Conservation (phyloP, 768 basidiomycete species). For the Zangia roseola region DNA sequence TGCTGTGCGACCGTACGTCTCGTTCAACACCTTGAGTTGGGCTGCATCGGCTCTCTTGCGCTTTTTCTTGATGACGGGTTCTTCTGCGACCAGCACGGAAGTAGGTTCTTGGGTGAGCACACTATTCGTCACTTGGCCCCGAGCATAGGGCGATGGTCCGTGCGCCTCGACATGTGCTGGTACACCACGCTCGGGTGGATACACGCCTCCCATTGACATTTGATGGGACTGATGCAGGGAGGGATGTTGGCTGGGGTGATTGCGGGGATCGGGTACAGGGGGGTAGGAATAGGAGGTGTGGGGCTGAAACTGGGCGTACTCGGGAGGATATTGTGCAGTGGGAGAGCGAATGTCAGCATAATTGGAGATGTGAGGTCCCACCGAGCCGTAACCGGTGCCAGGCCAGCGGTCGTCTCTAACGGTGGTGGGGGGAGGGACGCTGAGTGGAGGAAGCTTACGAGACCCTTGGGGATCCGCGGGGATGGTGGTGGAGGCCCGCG, state of each 20-base stretch:
- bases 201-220: slow-evolving; percentile 26
- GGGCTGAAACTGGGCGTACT: slow-evolving; percentile 48
- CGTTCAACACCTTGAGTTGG: slow-evolving; percentile 79
- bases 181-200: slow-evolving; percentile 34
- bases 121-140: slow-evolving; percentile 32
- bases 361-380: slow-evolving; percentile 36
- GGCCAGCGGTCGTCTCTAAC: slow-evolving; percentile 52
- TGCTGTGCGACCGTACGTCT: slow-evolving; percentile 76
- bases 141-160: slow-evolving; percentile 53
- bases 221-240: slow-evolving; percentile 31
- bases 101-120: slow-evolving; percentile 34
- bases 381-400: slow-evolving; percentile 37
- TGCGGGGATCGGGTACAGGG: slow-evolving; percentile 38
- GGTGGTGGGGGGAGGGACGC: slow-evolving; percentile 37
- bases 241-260: slow-evolving; percentile 23
- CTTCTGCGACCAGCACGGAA: slow-evolving; percentile 44
- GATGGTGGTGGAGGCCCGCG: slow-evolving; percentile 49
- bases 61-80: slow-evolving; percentile 83
- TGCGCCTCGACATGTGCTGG: slow-evolving; percentile 40
- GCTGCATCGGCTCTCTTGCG: slow-evolving; percentile 80
- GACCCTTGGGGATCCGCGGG: slow-evolving; percentile 49
- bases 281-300: slow-evolving; percentile 35
- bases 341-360: slow-evolving; percentile 58
- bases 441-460: slow-evolving; percentile 59
- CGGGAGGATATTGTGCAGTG: slow-evolving; percentile 57